Percentiles rank a stretch among this genome's conserved stretches.
phyloP scores from a whole-genome alignment of 2,329 filamentous ascomycete genomes.

The Sporothrix humicola region DNA sequence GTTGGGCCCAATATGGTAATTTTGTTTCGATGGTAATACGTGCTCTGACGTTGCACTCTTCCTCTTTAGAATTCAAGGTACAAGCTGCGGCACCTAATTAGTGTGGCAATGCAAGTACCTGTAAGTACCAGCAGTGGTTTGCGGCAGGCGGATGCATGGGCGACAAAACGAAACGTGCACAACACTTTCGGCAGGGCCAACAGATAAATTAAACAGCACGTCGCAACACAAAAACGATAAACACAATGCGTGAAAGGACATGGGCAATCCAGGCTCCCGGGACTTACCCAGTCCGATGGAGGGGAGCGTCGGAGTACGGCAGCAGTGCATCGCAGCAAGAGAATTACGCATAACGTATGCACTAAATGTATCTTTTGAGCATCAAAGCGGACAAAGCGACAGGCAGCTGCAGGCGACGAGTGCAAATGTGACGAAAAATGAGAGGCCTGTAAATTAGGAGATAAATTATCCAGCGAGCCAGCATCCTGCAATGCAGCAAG shows the following conservation, averaged over 20 bases:
- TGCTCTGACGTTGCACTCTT: no score
- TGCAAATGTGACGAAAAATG: neutral
- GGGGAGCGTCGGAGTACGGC: conserved; percentile 10
- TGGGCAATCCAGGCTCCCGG: conserved; percentile 22
- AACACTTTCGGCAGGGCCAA: neutral
- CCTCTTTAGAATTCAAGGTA: neutral
- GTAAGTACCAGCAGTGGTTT: neutral
- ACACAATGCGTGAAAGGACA: neutral
- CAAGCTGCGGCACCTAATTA: neutral
- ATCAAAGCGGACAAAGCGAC: no score
- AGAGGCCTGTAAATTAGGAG: no score
- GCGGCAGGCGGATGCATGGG: neutral
- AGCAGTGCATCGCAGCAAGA: neutral
- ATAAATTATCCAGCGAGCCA: no score
- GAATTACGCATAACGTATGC: no score
- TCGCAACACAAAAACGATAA: neutral
- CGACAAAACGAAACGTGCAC: neutral
- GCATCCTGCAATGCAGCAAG: no score
- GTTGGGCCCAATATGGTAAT: no score
- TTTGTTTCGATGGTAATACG: no score
- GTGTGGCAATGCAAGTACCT: neutral
- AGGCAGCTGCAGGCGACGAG: neutral
- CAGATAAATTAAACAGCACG: neutral
- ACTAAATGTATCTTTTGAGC: no score
- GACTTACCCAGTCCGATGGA: conserved; percentile 20